Percentiles rank a stretch among this genome's conserved stretches.
Evolutionary conservation across 2,329 filamentous ascomycete species (phyloP).

Genomic region (Zopfia rhizophila): DNA sequence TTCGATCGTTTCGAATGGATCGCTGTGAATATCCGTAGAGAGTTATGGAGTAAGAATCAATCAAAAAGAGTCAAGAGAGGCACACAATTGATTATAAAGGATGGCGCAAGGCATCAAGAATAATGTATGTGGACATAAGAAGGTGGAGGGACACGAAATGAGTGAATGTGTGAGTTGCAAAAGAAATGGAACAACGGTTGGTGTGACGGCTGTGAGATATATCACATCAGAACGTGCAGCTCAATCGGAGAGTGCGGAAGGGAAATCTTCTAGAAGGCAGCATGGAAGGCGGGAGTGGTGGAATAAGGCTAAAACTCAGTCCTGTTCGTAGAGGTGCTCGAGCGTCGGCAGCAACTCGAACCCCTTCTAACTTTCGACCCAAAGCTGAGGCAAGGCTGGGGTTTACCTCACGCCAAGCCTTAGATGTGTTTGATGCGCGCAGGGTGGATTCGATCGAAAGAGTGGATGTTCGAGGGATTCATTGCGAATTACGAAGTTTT

Average conservation of each 20-base stretch:
- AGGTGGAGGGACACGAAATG: slow-evolving; percentile 24
- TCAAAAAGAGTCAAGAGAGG: slow-evolving; percentile 19
- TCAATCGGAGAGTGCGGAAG: no score
- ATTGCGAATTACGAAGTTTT: neutral
- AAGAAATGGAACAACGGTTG: slow-evolving; percentile 44
- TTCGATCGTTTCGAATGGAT: no score
- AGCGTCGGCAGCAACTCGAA: slow-evolving; percentile 40
- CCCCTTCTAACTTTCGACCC: slow-evolving; percentile 41
- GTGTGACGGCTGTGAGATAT: slow-evolving; percentile 47
- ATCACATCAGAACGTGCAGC: no score
- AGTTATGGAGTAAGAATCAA: neutral
- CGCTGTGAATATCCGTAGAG: slow-evolving; percentile 29
- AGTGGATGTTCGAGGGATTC: neutral
- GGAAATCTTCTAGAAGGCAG: slow-evolving; percentile 36
- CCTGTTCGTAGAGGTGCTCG: slow-evolving; percentile 39
- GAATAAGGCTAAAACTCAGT: slow-evolving; percentile 49
- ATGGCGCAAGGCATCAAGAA: neutral
- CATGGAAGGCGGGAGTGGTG: slow-evolving; percentile 46
- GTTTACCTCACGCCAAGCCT: slow-evolving; percentile 36
- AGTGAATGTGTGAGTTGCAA: slow-evolving; percentile 41
- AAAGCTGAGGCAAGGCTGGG: slow-evolving; percentile 51
- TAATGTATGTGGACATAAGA: neutral
- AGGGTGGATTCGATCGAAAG: slow-evolving; percentile 17
- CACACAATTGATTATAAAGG: neutral
- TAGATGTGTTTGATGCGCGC: slow-evolving; percentile 45